Evolutionary conservation across 2,329 filamentous ascomycete species (phyloP), one percentile per base, ranked within the genome.

Genomic region (Pestalotiopsis sp.): DNA sequence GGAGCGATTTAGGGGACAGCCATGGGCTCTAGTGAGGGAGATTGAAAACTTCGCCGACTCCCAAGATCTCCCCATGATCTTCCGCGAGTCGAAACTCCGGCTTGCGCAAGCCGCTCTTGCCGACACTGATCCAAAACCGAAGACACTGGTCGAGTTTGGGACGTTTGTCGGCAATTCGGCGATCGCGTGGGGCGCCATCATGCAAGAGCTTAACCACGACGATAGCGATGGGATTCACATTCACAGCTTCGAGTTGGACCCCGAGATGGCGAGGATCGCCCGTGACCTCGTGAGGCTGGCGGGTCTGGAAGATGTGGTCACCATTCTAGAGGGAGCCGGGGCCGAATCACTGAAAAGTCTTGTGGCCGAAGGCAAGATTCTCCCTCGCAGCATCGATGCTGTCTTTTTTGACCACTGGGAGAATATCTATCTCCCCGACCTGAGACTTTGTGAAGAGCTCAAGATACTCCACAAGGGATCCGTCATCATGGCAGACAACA

Each of bases 401-500:
- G 71, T 79, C 1, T 82, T 82, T 23, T 25, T 67, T 14, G 66
- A 67, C 36, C 66, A 67, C 72, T 78, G 75, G 72, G 74, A 80
- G 73, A 67, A 78, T 25, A 72, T 76, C n/a, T 81, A 82, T 66
- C 60, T 78, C n/a, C 71, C 75, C 1, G 80, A 82, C 68, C 68
- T 81, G 58, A 71, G 76, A 67, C 65, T 79, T 4, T 75, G 74
- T 64, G 79, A 82, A 68, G 72, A 79, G 9, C 67, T 81, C 36
- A 70, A 72, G 2, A 65, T 82, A 31, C 72, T 81, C 38, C 73
- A 68, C 2, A 69, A 71, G 20, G 80, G 80, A 1, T 77, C 75
- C 0, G 71, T 81, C 4, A 69, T 83, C 6, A 77, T 80, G 2
- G 83, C 83, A 2, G 82, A 85, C 70, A 84, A 85, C 70, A 80